A percentile compares a stretch with the other conserved stretches of the same genome.
Conservation (phyloP, 164 flowering plant genomes). For the Protea cynaroides region DNA sequence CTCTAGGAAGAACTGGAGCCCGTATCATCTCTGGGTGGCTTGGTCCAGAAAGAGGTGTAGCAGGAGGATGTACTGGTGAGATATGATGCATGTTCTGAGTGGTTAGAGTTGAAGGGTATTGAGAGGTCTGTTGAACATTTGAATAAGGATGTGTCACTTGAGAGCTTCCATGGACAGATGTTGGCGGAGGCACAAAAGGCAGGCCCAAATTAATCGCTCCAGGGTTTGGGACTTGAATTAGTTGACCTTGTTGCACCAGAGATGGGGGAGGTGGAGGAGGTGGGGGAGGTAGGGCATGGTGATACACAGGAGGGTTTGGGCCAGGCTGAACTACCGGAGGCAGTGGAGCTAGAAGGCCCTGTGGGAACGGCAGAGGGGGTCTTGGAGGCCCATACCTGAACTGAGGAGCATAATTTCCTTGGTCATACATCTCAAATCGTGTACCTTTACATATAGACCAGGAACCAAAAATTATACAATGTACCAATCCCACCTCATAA, state of each 20-base stretch:
- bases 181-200: constrained; percentile 17
- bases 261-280: constrained; percentile 3
- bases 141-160: constrained; percentile 16
- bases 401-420: constrained; percentile 41
- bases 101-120: constrained; percentile 21
- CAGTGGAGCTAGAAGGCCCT: constrained; percentile 11
- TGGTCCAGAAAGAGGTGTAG: constrained; percentile 13
- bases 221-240: constrained; percentile 20
- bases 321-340: constrained; percentile 10
- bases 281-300: constrained; percentile 5
- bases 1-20: constrained; percentile 3
- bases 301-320: constrained; percentile 12
- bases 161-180: constrained; percentile 19
- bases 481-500: neutral
- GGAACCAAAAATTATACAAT: neutral
- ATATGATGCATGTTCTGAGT: constrained; percentile 21
- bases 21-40: constrained; percentile 14
- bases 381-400: constrained; percentile 27
- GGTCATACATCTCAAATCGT: constrained; percentile 37
- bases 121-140: constrained; percentile 26
- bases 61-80: constrained; percentile 18
- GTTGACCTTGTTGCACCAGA: constrained; percentile 12
- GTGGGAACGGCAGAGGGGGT: constrained; percentile 21
- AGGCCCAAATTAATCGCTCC: constrained; percentile 23
- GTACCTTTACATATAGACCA: neutral